A percentile compares a stretch with the other conserved stretches of the same genome.
phyloP scores from a whole-genome alignment of 2,329 filamentous ascomycete genomes.

The Sordariomycetes sp. region DNA sequence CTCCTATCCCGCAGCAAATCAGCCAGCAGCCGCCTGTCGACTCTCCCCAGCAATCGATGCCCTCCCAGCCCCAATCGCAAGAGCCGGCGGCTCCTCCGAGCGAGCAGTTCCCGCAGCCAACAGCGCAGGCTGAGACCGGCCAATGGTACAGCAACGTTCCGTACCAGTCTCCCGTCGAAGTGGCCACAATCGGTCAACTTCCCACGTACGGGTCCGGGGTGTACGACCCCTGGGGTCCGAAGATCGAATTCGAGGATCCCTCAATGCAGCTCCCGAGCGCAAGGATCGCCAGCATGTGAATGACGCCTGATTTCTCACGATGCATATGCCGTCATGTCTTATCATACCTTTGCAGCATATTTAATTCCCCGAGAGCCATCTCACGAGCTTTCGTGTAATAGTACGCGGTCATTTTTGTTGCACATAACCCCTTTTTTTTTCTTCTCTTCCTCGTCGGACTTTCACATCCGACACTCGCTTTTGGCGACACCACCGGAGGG shows the following conservation, averaged over 20 bases:
- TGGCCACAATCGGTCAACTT: conserved; percentile 40
- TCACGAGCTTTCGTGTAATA: not conserved
- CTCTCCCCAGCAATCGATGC: conserved; percentile 21
- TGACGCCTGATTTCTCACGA: not conserved
- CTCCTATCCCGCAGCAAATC: conserved; percentile 21
- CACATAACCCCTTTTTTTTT: not conserved
- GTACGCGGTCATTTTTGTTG: not conserved
- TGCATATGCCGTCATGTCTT: not conserved
- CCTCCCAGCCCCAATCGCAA: conserved; percentile 19
- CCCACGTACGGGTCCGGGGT: conserved; percentile 37
- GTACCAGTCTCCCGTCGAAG: conserved; percentile 43
- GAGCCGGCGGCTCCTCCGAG: conserved; percentile 13
- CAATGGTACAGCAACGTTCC: conserved; percentile 40
- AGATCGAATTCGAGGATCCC: conserved; percentile 47
- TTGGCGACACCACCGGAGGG: not conserved
- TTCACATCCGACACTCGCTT: not conserved
- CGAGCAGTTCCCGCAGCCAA: conserved; percentile 23
- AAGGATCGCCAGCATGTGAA: conserved; percentile 44
- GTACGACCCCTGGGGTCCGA: conserved; percentile 42
- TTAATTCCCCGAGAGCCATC: not conserved
- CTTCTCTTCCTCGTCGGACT: not conserved
- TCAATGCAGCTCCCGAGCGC: conserved; percentile 49
- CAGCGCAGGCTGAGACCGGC: conserved; percentile 30
- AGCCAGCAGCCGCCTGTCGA: conserved; percentile 19
- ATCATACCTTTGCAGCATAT: not conserved